Base-by-base conservation (phyloP, 75 land plant genomes). In the Larix kaempferi region DNA sequence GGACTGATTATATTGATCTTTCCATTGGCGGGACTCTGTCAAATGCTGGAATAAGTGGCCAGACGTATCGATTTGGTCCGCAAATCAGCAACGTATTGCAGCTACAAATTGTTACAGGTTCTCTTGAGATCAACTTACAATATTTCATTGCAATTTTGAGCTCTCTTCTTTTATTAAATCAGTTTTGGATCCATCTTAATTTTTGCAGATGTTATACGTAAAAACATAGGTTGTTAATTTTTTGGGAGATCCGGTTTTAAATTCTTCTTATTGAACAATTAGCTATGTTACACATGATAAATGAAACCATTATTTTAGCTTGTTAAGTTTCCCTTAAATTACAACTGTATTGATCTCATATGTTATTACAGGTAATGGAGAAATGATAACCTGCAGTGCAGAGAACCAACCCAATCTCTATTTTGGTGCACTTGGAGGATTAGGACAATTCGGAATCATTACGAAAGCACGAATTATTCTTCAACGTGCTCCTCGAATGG, bases 1-100 rank as follows among this genome's bases (percentile, higher is more conserved):
- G 93, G 93, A 95, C 95, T 1, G 98, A 95, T 71, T 93, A 95
- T 77, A 83, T 95, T 26, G 81, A 88, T 54, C 85, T 95, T 81
- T 91, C 86, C 33, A 80, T 95, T 55, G 98, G 95, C 17, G 95
- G 95, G 49, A 95, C 98, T 37, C 77, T 95, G 17, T 95, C 95
- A 12, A 95, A 95, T 83, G 95, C 89, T 71, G 98, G 95, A 17
- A 85, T 95, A 44, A 95, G 95, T 65, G 95, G 98, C 23, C 98
- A 95, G 83, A 75, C 95, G 33, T 93, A 89, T 75, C 86, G 83
- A 19, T 86, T 82, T 76, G 98, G 98, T n/a, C 98, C 98, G 13
- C 93, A 95, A 77, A 91, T 90, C 76, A 86, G 87, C 59, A 91
- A 95, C 75, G 91, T 95, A 1, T 59, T 88, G 15, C 86, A 91